Percentiles rank a stretch among this genome's conserved stretches.
Conservation (phyloP, 2,329 filamentous ascomycete species). For the Aspergillus phoenicis region DNA sequence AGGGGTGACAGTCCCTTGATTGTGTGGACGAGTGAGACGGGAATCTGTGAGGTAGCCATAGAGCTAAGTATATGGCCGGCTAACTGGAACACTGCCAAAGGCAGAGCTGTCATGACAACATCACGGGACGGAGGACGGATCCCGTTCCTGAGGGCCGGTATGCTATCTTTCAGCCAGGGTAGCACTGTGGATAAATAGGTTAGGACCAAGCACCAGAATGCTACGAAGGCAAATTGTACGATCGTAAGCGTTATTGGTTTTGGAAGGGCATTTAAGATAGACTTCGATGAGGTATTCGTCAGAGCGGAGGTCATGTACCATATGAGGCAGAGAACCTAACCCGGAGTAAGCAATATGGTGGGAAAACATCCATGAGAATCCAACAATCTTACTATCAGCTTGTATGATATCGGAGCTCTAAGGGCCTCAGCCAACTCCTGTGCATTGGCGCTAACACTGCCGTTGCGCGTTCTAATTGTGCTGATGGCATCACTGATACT, state of each 20-base stretch:
- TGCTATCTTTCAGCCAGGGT: constrained; percentile 67
- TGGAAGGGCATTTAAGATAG: constrained; percentile 87
- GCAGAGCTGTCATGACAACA: constrained; percentile 84
- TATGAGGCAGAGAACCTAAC: constrained; percentile 76
- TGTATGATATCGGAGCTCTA: constrained; percentile 84
- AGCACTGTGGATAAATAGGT: constrained; percentile 75
- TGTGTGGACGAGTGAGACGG: constrained; percentile 94
- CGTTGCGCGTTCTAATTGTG: constrained; percentile 76
- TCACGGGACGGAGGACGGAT: constrained; percentile 79
- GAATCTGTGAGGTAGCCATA: constrained; percentile 90
- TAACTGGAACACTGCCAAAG: constrained; percentile 89
- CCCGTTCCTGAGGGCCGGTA: constrained; percentile 81
- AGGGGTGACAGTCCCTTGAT: constrained; percentile 97
- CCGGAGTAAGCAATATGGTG: constrained; percentile 25
- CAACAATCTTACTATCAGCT: constrained; percentile 69
- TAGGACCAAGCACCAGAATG: constrained; percentile 79
- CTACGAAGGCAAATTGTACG: constrained; percentile 91
- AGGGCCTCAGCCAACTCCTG: constrained; percentile 91
- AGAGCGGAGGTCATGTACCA: constrained; percentile 97
- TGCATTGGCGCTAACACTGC: constrained; percentile 87
- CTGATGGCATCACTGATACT: constrained; percentile 86
- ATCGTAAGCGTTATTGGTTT: constrained; percentile 90
- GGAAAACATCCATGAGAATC: neutral
- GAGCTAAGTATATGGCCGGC: constrained; percentile 91
- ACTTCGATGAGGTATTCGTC: constrained; percentile 97